Evolutionary conservation across 1,139 yeast species (phyloP), one percentile per base, ranked within the genome.

Genomic region (Taiozyma sp.): DNA sequence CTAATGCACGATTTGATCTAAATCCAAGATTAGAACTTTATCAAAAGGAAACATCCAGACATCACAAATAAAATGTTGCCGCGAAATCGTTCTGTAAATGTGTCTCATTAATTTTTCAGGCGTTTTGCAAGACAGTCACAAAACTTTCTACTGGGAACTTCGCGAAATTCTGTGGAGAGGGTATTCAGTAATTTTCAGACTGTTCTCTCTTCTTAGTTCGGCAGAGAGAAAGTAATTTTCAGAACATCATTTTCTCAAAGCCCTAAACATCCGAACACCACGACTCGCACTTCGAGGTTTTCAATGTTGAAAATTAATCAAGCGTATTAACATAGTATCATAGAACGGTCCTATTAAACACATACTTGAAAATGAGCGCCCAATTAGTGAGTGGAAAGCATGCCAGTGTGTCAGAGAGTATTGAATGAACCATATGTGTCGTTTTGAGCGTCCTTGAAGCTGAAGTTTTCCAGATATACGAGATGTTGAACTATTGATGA

Each of bases 321-420:
- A 38, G 41, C 41, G 24, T 22, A 38, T 6, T 12, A 19, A 48
- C 40, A 46, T 46, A 47, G 44, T 38, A 40, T 14, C 38, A 40
- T 40, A 28, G 23, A 45, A 36, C 12, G 43, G 46, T 40, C 43
- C 39, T 46, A 47, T 32, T 44, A 48, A 39, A 52, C 57, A 54
- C 55, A 45, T 52, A 57, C 55, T 57, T 57, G 56, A 60, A 58
- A 59, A 62, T 62, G 65, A 59, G 62, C 59, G 64, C 65, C 55
- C 65, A 62, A 62, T 59, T 62, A 58, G 65, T 62, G 55, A 54
- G 65, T 62, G 53, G 48, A 22, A 45, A 38, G 41, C 41, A 14
- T 32, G 7, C 36, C 36, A 32, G 19, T 2, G 36, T 13, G 36
- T 32, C 19, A 32, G 36, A 32, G 36, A 14, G 36, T 32, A 32